Base-by-base conservation (phyloP, 257 asterid species). In the Solanum gracilifrons region DNA sequence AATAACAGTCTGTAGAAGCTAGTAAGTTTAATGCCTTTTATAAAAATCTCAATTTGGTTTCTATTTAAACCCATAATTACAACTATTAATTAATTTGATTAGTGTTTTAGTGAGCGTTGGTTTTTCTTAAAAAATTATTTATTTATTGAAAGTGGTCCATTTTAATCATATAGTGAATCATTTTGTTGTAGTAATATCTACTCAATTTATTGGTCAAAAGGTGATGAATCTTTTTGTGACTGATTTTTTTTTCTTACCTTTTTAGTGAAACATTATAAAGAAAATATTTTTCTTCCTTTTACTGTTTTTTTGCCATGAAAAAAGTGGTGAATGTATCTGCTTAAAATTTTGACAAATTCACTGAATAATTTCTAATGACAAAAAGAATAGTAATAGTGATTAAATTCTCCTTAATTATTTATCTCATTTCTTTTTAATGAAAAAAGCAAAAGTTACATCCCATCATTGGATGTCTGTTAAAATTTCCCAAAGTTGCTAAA, bases 151-250 rank as follows among this genome's bases (percentile, higher is more conserved):
- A 48, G 88, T 89, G 87, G 91, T 85, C 91, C 88, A 87, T 79
- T 72, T 64, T 86, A 80, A 80, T 80, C 58, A 43, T 43, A 79
- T 27, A 36, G 27, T 43, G 39, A 79, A 25, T 33, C 74, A 86
- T 85, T 86, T 91, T 72, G 76, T 89, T 89, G 92, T 87, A 87
- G 92, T 89, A 89, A 88, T 88, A 60, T 85, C 88, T 88, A 83
- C 90, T 91, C 91, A 82, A 89, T 83, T 85, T 62, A 89, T 69
- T 83, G 85, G 88, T 84, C 90, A 88, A 90, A 85, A 43, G 62
- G 51, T 86, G 82, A 87, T 88, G 64, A 68, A 60, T 85, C 86
- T 71, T 82, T 86, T 82, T 83, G 62, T 43, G 43, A 13, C 69
- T 69, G 10, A 21, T 51, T 41, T 43, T 37, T 13, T 48, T 39